Base-by-base conservation (phyloP, 2,329 filamentous ascomycete species). In the Aotearoamyces nothofagi region DNA sequence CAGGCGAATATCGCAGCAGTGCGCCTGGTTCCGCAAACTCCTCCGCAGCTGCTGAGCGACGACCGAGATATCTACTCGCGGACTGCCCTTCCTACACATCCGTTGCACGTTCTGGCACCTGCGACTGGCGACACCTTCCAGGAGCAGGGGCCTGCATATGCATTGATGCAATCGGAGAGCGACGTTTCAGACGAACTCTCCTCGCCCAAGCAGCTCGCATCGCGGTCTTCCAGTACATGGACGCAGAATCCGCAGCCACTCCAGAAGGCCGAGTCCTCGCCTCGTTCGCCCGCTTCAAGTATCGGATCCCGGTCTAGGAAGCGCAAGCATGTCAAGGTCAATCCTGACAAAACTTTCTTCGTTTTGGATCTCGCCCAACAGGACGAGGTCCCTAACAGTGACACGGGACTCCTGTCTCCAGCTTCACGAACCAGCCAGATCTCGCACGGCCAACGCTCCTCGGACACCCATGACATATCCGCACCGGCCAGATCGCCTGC, bases 261-360 rank as follows among this genome's bases (percentile, higher is more conserved):
- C 17, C 26, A 11, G 17, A 26, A 11, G 7, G 26, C 19, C 17
- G 15, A 22, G 10, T 29, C 16, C 26, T 22, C 31, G 22, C 30
- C 32, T 15, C 24, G 27, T 20, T 25, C 20, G 7, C 26, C 16
- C 4, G 30, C 32, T 5, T 31, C 32, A 19, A 24, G 28, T 19
- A 19, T 19, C 19, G 29, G 20, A 23, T 27, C 27, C 14, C 13
- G 15, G 22, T 22, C 29, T 5, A 24, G 20, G 24, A 32, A 28
- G 23, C 24, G 16, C 23, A 34, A 33, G 29, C 32, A 34, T 24
- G 32, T 34, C 24, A 15, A 16, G 15, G 30, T 34, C 20, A 20
- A 30, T 24, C 30, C 32, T 23, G 32, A 34, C 24, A 34, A 34
- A 26, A 34, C 32, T 15, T 34, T 34, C 12, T 32, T 24, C 19